Conservation (phyloP, 2,329 filamentous ascomycete genomes). For the Alternaria arbusti region DNA sequence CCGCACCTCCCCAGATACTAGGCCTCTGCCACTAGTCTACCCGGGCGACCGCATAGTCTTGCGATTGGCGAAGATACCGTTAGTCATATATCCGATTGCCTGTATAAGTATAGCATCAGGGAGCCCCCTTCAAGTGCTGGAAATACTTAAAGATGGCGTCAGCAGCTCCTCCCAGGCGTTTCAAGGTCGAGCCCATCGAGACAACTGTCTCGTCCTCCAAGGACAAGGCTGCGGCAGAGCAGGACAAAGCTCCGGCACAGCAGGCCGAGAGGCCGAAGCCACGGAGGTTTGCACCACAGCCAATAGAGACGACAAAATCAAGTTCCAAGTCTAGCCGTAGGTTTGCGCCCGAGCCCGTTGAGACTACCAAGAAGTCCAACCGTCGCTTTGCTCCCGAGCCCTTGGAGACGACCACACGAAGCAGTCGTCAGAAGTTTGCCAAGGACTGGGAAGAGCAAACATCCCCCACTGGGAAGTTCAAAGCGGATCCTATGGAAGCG, state of each 20-base stretch:
- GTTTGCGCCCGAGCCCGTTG: constrained; percentile 74
- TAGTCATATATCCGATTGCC: constrained; percentile 21
- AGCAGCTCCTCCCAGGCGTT: constrained; percentile 41
- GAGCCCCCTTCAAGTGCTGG: constrained; percentile 1
- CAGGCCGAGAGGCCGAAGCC: constrained; percentile 22
- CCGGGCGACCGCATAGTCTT: constrained; percentile 23
- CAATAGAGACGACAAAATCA: constrained; percentile 44
- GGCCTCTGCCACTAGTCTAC: constrained; percentile 26
- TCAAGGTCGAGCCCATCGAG: constrained; percentile 48
- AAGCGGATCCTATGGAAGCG: constrained; percentile 38
- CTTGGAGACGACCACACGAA: constrained; percentile 39
- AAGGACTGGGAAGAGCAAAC: constrained; percentile 35
- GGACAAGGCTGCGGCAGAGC: constrained; percentile 70
- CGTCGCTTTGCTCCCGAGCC: constrained; percentile 55
- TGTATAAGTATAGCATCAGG: constrained; percentile 10
- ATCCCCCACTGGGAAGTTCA: constrained; percentile 33
- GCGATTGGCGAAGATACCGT: constrained; percentile 20
- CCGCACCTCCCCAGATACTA: constrained; percentile 25
- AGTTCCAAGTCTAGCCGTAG: constrained; percentile 47
- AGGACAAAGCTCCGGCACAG: constrained; percentile 71
- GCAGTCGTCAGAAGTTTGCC: constrained; percentile 37
- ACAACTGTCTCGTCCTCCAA: constrained; percentile 54
- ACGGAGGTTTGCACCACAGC: constrained; percentile 45
- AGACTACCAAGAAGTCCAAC: constrained; percentile 66
- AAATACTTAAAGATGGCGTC: constrained; percentile 35